Evolutionary conservation across 2,329 filamentous ascomycete genomes (phyloP), one percentile per base, ranked within the genome.

Genomic region (Scytalidium sp.): DNA sequence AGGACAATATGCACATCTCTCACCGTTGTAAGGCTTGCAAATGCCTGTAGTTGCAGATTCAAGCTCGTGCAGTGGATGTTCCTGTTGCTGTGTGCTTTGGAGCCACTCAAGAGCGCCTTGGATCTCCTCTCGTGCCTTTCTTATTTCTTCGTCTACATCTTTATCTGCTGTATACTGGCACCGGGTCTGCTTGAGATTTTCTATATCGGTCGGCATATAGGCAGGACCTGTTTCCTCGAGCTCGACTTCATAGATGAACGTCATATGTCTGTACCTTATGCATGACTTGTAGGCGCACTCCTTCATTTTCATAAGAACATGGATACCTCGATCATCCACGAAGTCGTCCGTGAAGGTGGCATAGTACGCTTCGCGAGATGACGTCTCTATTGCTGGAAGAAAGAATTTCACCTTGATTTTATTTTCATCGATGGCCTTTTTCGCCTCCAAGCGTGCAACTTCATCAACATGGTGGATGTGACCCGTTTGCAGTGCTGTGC

Each of bases 201-300:
- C 32, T 9, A 36, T 8, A 15, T 36, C 32, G 17, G 32, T n/a
- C 13, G 13, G 5, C 11, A n/a, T 36, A n/a, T 36, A 43, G 17
- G 42, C 42, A 8, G 42, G 42, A 3, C 42, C 42, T 5, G 20
- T 23, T 19, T 44, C 42, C 42, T 44, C 42, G 20, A 44, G 42
- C 11, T 36, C 32, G 13, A 36, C 32, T 36, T 36, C 32, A 36
- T 36, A 36, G 32, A 36, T 36, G 17, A 36, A 36, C 17, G 32
- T 36, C 32, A 36, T 36, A n/a, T 36, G 32, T 36, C 15, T 36
- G 15, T 36, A n/a, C 17, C 32, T 36, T n/a, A n/a, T 36, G 8
- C 32, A n/a, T n/a, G 32, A 36, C 13, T 36, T 36, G 17, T 36
- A 36, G 8, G 32, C 32, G 13, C 32, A 15, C 15, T 36, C 32